These are phyloP conservation scores for Akanthomyces lecanii DNA, from an alignment of 2,329 filamentous ascomycete species.

Conservation along the genomic window DNA sequence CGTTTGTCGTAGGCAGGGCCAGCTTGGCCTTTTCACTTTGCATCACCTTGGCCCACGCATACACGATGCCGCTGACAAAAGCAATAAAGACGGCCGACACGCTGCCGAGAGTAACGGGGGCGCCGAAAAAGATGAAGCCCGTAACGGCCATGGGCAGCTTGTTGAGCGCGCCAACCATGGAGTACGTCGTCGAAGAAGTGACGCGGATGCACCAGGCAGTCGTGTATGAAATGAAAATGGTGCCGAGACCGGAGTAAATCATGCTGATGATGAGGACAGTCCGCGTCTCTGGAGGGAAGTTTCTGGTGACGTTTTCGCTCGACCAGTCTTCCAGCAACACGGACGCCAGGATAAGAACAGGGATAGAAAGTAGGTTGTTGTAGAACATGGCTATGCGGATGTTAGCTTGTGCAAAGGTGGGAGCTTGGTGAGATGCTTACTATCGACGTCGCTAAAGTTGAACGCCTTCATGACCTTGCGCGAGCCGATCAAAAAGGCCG, in stretches of 20 bases:
- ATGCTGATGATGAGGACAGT: conserved; percentile 81
- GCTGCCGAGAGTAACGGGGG: conserved; percentile 86
- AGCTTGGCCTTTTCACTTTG: conserved; percentile 65
- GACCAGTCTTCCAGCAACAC: conserved; percentile 92
- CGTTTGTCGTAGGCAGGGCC: conserved; percentile 60
- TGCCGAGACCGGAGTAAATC: conserved; percentile 87
- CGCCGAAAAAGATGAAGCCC: conserved; percentile 91
- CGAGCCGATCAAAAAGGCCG: conserved; percentile 87
- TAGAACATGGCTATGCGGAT: conserved; percentile 87
- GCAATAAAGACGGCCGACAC: conserved; percentile 88
- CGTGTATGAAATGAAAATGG: conserved; percentile 99
- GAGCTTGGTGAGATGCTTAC: conserved; percentile 52
- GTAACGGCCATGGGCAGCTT: conserved; percentile 94
- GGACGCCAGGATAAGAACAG: conserved; percentile 78
- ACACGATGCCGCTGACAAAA: conserved; percentile 89
- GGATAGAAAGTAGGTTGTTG: conserved; percentile 97
- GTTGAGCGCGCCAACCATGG: conserved; percentile 96
- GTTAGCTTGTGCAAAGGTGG: conserved; percentile 28
- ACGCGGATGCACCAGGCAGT: conserved; percentile 98
- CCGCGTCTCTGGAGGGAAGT: conserved; percentile 81
- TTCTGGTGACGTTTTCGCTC: conserved; percentile 70
- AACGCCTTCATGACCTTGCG: conserved; percentile 98
- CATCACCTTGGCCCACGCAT: conserved; percentile 61
- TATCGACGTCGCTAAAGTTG: conserved; percentile 99
- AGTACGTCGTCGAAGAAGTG: conserved; percentile 96